Evolutionary conservation across 1,139 yeast genomes (phyloP).

Genomic region (Geotrichum cucujoidarum): DNA sequence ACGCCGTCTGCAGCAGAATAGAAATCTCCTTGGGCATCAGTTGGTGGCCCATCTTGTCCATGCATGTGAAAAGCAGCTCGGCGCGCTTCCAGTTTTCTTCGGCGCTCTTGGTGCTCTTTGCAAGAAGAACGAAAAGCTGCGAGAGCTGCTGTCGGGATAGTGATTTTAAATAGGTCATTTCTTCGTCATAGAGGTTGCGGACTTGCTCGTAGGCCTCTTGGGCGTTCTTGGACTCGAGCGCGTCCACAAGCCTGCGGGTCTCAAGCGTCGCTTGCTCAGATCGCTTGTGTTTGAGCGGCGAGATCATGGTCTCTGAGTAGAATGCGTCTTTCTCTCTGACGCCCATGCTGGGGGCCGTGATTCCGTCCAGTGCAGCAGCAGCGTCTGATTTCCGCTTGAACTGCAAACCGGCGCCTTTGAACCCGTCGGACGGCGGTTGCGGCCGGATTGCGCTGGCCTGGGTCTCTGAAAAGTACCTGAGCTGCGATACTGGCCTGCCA

Average conservation of each 20-base stretch:
- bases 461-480: conserved; percentile 7
- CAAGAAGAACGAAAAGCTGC: conserved; percentile 10
- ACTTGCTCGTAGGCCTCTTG: conserved; percentile 8
- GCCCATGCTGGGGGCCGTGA: background rate
- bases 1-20: conserved; percentile 30
- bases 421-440: no score
- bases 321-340: background rate
- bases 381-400: background rate
- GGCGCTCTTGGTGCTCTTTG: background rate
- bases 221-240: background rate
- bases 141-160: conserved; percentile 18
- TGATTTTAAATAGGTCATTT: conserved; percentile 4
- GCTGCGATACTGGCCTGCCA: conserved; percentile 8
- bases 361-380: background rate
- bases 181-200: conserved; percentile 1
- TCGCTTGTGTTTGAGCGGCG: background rate
- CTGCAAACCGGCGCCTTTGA: no score
- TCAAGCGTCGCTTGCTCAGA: background rate
- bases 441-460: no score
- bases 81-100: conserved; percentile 9
- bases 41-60: conserved; percentile 24
- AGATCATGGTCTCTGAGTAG: background rate
- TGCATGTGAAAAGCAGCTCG: conserved; percentile 15
- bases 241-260: background rate
- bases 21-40: conserved; percentile 30